phyloP scores from a whole-genome alignment of 305 asterid species.

The Fraxinus greggii region DNA sequence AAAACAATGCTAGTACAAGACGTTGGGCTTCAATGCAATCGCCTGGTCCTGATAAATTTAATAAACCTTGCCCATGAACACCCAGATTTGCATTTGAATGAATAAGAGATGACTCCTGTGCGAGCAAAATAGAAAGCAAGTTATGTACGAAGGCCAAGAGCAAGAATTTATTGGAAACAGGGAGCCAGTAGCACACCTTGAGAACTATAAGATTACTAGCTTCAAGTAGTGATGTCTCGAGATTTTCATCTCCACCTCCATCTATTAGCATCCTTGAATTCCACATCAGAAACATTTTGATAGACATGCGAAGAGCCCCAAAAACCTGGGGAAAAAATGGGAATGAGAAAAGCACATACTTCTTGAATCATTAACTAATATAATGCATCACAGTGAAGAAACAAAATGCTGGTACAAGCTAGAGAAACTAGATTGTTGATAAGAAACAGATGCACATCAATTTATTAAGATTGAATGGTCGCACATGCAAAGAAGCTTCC shows the following conservation, averaged over 20 bases:
- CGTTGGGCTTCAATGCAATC: conserved; percentile 95
- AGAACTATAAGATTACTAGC: conserved; percentile 98
- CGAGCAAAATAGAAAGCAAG: conserved; percentile 24
- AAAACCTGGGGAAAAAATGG: conserved; percentile 56
- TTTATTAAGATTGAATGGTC: not conserved
- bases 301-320: conserved; percentile 99
- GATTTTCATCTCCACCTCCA: conserved; percentile 97
- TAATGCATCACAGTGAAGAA: conserved; percentile 12
- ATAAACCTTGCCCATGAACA: conserved; percentile 92
- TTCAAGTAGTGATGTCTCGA: conserved; percentile 89
- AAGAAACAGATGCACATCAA: not conserved
- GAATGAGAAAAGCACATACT: conserved; percentile 22
- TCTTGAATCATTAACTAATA: not conserved
- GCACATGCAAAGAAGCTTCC: not conserved
- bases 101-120: conserved; percentile 82
- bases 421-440: not conserved
- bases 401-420: conserved; percentile 20
- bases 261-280: conserved; percentile 87
- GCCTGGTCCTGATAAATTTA: conserved; percentile 95
- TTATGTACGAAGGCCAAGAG: conserved; percentile 20
- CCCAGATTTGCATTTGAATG: conserved; percentile 97
- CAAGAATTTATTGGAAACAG: conserved; percentile 19
- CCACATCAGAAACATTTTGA: conserved; percentile 98
- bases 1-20: conserved; percentile 84
- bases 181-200: conserved; percentile 49